Percentiles rank a stretch among this genome's conserved stretches.
phyloP scores from a whole-genome alignment of 495 filamentous ascomycete genomes.

The Penicillium pulvis region DNA sequence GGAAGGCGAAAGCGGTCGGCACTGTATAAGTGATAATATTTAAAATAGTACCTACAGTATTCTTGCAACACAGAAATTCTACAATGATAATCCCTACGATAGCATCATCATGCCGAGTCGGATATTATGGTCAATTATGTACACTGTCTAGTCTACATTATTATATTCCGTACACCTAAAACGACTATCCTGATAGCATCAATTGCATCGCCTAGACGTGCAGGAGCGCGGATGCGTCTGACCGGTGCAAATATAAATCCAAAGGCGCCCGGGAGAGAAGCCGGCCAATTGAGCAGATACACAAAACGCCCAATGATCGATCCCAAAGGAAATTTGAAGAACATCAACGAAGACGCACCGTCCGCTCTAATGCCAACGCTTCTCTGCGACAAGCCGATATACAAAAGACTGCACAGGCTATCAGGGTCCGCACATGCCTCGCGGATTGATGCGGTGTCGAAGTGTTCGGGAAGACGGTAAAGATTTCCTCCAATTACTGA shows the following conservation, averaged over 20 bases:
- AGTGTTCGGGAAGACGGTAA: constrained; percentile 17
- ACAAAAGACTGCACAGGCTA: neutral
- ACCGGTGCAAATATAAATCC: neutral
- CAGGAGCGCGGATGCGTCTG: neutral
- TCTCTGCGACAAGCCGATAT: neutral
- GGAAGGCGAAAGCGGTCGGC: too few species aligned
- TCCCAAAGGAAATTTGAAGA: constrained; percentile 15
- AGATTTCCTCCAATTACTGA: neutral
- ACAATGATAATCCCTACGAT: neutral
- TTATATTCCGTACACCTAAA: neutral
- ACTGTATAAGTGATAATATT: neutral
- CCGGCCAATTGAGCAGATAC: neutral
- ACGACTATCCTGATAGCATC: neutral
- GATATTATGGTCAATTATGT: neutral
- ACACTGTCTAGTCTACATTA: neutral
- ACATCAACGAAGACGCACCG: constrained; percentile 17
- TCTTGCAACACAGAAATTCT: neutral
- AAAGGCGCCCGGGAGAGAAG: neutral
- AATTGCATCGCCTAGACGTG: neutral
- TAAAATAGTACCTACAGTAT: neutral
- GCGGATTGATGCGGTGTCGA: constrained; percentile 12
- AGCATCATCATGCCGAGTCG: neutral
- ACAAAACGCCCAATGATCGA: neutral
- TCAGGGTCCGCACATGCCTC: constrained; percentile 13
- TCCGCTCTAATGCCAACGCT: constrained; percentile 12